Evolutionary conservation across 1,139 yeast genomes (phyloP).

Genomic region (Insectozyma bohioensis): DNA sequence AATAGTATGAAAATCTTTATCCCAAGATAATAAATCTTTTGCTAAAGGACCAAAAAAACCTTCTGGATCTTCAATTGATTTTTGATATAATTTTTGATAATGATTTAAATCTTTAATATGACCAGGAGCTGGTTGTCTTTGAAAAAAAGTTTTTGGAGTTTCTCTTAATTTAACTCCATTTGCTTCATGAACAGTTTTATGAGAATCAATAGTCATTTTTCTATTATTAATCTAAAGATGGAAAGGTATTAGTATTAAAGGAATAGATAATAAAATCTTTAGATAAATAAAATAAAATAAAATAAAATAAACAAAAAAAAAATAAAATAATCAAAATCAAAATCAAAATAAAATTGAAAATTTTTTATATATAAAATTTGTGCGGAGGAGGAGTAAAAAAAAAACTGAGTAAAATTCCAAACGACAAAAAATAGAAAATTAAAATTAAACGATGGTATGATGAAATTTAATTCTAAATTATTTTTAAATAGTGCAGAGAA

Average conservation of each 20-base stretch:
- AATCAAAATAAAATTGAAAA: not conserved
- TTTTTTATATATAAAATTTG: not conserved
- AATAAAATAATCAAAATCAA: not conserved
- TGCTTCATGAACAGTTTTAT: constrained; percentile 78
- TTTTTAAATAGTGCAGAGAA: too few species aligned
- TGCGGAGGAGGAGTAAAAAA: constrained; percentile 4
- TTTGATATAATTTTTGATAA: constrained; percentile 68
- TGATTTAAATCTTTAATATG: constrained; percentile 57
- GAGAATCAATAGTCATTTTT: constrained; percentile 23
- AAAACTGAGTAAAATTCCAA: too few species aligned
- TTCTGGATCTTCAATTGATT: constrained; percentile 81
- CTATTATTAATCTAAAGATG: not conserved
- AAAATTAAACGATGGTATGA: too few species aligned
- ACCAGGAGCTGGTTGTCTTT: constrained; percentile 64
- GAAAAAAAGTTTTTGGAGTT: constrained; percentile 75
- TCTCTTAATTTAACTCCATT: constrained; percentile 59
- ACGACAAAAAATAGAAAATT: too few species aligned
- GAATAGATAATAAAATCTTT: not conserved
- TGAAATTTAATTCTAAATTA: too few species aligned
- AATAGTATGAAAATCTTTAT: constrained; percentile 74
- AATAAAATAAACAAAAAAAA: not conserved
- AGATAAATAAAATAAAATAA: constrained; percentile 1
- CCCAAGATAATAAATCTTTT: constrained; percentile 79
- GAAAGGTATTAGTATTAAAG: not conserved
- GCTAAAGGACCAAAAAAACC: constrained; percentile 84